These are phyloP conservation scores for Nannizziopsis arthrosporioides DNA, from an alignment of 2,329 filamentous ascomycete species.

Conservation along the genomic window DNA sequence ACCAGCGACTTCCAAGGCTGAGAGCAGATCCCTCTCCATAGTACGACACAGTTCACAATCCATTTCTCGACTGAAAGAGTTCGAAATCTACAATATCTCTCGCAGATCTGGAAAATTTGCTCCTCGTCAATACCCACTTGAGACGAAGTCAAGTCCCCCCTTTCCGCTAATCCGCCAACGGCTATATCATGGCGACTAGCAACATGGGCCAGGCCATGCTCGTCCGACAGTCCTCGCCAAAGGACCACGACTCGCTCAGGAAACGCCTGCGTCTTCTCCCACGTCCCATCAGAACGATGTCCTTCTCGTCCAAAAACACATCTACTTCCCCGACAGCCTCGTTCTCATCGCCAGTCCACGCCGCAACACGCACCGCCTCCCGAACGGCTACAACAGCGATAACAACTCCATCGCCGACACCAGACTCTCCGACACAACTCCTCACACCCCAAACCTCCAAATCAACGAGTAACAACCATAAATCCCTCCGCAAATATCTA, in stretches of 20 bases:
- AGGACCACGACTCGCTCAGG: not conserved
- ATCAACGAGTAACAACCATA: not conserved
- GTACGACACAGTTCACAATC: too few relatives aligned
- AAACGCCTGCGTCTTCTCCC: constrained; percentile 4
- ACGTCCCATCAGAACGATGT: constrained; percentile 4
- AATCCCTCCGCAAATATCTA: too few relatives aligned
- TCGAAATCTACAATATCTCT: too few relatives aligned
- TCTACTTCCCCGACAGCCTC: not conserved
- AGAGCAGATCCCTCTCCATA: too few relatives aligned
- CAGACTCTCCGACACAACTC: not conserved
- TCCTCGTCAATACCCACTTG: not conserved
- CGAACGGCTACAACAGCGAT: not conserved
- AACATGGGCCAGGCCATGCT: not conserved
- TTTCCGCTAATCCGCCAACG: not conserved
- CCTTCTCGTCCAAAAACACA: constrained; percentile 9
- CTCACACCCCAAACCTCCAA: not conserved
- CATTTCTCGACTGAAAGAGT: too few relatives aligned
- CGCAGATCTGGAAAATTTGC: too few relatives aligned
- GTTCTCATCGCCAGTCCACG: not conserved
- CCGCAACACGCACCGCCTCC: not conserved
- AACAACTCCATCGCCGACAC: not conserved
- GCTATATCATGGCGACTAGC: not conserved
- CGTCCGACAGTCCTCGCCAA: not conserved
- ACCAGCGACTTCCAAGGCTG: too few relatives aligned
- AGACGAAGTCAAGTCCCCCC: not conserved